Base-by-base conservation (phyloP, 768 basidiomycete genomes). In the Phallus indusiatus region DNA sequence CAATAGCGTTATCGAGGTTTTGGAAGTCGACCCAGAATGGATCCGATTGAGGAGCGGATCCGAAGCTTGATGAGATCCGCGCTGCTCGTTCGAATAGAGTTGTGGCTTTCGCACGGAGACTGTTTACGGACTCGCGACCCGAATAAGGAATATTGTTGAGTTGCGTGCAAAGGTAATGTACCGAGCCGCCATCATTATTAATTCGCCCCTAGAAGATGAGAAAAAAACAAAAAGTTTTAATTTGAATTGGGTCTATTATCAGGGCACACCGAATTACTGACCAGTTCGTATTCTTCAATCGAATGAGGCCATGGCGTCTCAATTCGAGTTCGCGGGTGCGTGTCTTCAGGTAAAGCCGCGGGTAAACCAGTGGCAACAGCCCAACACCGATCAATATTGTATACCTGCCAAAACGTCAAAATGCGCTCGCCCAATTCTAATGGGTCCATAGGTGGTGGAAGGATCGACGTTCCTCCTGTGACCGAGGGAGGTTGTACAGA, bases 361-460 rank as follows among this genome's bases (percentile, higher is more conserved):
- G 87, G 86, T 61, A 84, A 84, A 33, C 81, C 83, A 6, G 90
- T 76, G 10, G 82, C 79, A 5, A 85, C 82, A 20, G 88, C 88
- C 86, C 88, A 90, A 66, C 86, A 88, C 33, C 84, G 81, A 70
- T 92, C 89, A 63, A 90, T 74, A 65, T 82, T 81, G 70, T 83
- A 92, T 11, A 88, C 86, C 67, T 90, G 86, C 89, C 89, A 92
- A 64, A 92, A 92, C 0, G 88, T 78, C 42, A 84, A 69, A 58
- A 89, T 83, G 47, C 86, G 76, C 67, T 90, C 86, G 51, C 84
- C 85, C 49, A 84, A 83, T 63, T 83, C 81, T 52, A 84, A 69
- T 46, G 78, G 72, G 63, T 79, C 79, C 67, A 81, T 81, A 1
- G 80, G 72, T 1, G 82, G 85, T 49, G 82, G 82, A 53, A 83